phyloP scores from a whole-genome alignment of 2,329 filamentous ascomycete genomes.

The Alternaria sp. region DNA sequence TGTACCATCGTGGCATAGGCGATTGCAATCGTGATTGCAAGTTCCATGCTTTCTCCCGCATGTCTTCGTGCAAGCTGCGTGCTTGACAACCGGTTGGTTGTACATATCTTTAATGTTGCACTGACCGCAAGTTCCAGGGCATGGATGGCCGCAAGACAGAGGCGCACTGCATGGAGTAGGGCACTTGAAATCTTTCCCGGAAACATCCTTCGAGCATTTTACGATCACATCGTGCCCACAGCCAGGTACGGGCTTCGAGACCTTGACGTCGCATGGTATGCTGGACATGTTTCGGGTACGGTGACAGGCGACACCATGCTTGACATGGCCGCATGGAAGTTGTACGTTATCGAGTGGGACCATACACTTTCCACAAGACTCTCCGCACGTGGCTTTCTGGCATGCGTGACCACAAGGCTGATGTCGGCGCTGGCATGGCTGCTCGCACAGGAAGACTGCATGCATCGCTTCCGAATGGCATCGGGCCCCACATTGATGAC shows the following conservation, averaged over 20 bases:
- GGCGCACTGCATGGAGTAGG: conserved; percentile 54
- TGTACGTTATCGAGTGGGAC: conserved; percentile 27
- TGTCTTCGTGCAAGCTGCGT: conserved; percentile 27
- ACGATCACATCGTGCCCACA: conserved; percentile 65
- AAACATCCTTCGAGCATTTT: conserved; percentile 61
- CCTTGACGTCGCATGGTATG: conserved; percentile 59
- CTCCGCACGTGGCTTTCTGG: conserved; percentile 39
- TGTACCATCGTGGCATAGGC: conserved; percentile 35
- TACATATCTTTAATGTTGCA: conserved; percentile 57
- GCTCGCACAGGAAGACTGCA: conserved; percentile 31
- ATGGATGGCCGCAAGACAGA: conserved; percentile 67
- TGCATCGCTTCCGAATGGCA: conserved; percentile 47
- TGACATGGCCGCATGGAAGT: conserved; percentile 41
- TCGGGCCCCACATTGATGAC: conserved; percentile 37
- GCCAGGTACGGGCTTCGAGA: conserved; percentile 60
- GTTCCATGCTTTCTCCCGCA: conserved; percentile 40
- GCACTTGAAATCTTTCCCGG: conserved; percentile 57
- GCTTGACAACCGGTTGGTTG: conserved; percentile 7
- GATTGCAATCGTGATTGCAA: conserved; percentile 41
- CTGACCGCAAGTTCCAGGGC: conserved; percentile 56
- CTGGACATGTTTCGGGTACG: conserved; percentile 9
- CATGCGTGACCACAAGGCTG: conserved; percentile 39
- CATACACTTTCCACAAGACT: conserved; percentile 36
- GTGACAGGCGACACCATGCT: conserved; percentile 23
- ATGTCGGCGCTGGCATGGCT: conserved; percentile 35